Percentiles rank a stretch among this genome's conserved stretches.
These are phyloP conservation scores for Setomelanomma holmii DNA, from an alignment of 2,329 filamentous ascomycete genomes.

Conservation along the genomic window DNA sequence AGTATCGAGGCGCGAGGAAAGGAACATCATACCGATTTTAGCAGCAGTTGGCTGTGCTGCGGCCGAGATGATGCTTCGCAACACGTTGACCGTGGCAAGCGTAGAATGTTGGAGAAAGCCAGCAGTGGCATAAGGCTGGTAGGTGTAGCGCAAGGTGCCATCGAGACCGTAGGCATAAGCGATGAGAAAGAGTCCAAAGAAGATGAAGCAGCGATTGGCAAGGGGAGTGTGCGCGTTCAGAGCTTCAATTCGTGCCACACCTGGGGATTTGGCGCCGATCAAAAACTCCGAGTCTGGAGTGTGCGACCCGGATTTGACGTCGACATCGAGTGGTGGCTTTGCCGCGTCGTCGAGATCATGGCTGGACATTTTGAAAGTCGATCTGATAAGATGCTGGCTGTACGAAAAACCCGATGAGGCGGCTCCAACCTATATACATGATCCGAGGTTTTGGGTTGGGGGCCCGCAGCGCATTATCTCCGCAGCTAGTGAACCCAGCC, in stretches of 20 bases:
- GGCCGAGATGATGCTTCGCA: constrained; percentile 66
- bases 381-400: background rate
- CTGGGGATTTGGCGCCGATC: constrained; percentile 52
- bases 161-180: constrained; percentile 68
- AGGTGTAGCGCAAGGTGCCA: constrained; percentile 57
- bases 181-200: constrained; percentile 67
- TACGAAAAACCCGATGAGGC: background rate
- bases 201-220: constrained; percentile 63
- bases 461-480: too few relatives aligned
- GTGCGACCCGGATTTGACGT: background rate
- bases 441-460: background rate
- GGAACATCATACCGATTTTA: constrained; percentile 55
- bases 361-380: background rate
- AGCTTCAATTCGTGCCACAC: constrained; percentile 67
- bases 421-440: background rate
- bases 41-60: constrained; percentile 64
- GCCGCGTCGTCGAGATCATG: background rate
- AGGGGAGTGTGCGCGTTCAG: constrained; percentile 61
- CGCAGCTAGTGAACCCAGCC: background rate
- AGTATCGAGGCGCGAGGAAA: background rate
- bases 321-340: background rate
- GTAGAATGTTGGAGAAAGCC: constrained; percentile 62
- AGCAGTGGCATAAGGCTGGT: constrained; percentile 61
- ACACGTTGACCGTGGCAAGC: constrained; percentile 61
- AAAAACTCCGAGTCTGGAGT: constrained; percentile 6